A percentile compares a stretch with the other conserved stretches of the same genome.
Conservation (phyloP, 164 flowering plant genomes). For the grape (Vitis vinifera) region DNA sequence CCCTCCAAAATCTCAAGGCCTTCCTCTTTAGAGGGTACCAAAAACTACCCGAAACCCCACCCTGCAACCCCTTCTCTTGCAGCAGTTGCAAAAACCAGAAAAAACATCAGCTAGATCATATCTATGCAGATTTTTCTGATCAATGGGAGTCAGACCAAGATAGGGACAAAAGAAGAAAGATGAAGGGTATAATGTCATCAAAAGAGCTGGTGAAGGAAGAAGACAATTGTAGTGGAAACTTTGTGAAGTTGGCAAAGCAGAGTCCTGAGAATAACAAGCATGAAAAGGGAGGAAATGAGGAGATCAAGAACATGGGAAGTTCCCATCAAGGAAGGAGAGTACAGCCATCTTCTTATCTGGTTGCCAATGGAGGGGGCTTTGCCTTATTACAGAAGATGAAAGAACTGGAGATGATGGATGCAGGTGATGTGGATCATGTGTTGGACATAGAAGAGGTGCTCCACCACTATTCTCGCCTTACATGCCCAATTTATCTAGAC, state of each 20-base stretch:
- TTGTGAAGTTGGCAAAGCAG: slow-evolving; percentile 11
- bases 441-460: slow-evolving; percentile 76
- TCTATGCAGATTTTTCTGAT: slow-evolving; percentile 28
- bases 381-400: slow-evolving; percentile 50
- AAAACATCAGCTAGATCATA: slow-evolving; percentile 23
- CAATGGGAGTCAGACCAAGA: slow-evolving; percentile 28
- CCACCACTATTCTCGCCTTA: slow-evolving; percentile 75
- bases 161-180: slow-evolving; percentile 16
- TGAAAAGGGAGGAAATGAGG: slow-evolving; percentile 6
- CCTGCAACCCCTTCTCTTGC: slow-evolving; percentile 41
- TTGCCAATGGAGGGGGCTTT: slow-evolving; percentile 13
- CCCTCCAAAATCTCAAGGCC: slow-evolving; percentile 42
- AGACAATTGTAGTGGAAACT: slow-evolving; percentile 17
- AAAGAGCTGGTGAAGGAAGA: slow-evolving; percentile 19
- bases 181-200: not conserved
- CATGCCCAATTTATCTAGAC: slow-evolving; percentile 67
- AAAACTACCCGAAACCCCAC: slow-evolving; percentile 41
- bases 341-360: not conserved
- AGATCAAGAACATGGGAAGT: slow-evolving; percentile 1
- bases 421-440: slow-evolving; percentile 55
- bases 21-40: slow-evolving; percentile 39
- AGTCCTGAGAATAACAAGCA: slow-evolving; percentile 21
- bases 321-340: not conserved
- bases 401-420: slow-evolving; percentile 67
- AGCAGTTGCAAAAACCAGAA: slow-evolving; percentile 16